Conservation (phyloP, 1,284 basidiomycete species). For the Agroathelia rolfsii region DNA sequence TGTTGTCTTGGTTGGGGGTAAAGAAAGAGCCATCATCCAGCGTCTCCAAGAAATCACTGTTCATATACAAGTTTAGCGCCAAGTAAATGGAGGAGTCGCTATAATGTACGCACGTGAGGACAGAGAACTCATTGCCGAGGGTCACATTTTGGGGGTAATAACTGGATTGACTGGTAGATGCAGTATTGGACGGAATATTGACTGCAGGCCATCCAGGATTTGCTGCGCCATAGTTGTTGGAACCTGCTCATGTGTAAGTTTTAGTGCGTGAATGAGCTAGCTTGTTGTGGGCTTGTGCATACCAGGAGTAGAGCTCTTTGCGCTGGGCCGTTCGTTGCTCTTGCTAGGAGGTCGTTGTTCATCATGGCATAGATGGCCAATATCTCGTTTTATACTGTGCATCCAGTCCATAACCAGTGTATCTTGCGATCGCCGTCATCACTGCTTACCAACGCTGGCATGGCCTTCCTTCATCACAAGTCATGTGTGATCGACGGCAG, state of each 20-base stretch:
- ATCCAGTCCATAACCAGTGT: slow-evolving; percentile 1
- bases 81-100: slow-evolving; percentile 1
- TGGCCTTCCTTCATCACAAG: slow-evolving; percentile 82
- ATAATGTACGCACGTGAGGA: slow-evolving; percentile 51
- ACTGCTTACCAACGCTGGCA: slow-evolving; percentile 81
- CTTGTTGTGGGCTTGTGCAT: slow-evolving; percentile 11
- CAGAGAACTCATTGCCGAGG: slow-evolving; percentile 72
- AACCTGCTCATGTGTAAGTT: no score
- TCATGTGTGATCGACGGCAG: slow-evolving; percentile 90
- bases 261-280: no score
- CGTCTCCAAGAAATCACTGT: slow-evolving; percentile 73
- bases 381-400: slow-evolving; percentile 80
- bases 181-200: slow-evolving; percentile 34
- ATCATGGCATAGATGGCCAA: slow-evolving; percentile 85
- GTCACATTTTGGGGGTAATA: no score
- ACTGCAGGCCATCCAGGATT: slow-evolving; percentile 48
- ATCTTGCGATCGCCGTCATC: no score
- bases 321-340: slow-evolving; percentile 31
- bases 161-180: slow-evolving; percentile 59
- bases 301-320: slow-evolving; percentile 24
- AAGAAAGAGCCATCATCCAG: slow-evolving; percentile 69
- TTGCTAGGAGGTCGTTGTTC: slow-evolving; percentile 52
- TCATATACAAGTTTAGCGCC: slow-evolving; percentile 3
- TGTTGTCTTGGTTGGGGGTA: slow-evolving; percentile 37
- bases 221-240: slow-evolving; percentile 21